A percentile compares a stretch with the other conserved stretches of the same genome.
These are phyloP conservation scores for Kokia cookei DNA, from an alignment of 441 rosid genomes.

Conservation along the genomic window DNA sequence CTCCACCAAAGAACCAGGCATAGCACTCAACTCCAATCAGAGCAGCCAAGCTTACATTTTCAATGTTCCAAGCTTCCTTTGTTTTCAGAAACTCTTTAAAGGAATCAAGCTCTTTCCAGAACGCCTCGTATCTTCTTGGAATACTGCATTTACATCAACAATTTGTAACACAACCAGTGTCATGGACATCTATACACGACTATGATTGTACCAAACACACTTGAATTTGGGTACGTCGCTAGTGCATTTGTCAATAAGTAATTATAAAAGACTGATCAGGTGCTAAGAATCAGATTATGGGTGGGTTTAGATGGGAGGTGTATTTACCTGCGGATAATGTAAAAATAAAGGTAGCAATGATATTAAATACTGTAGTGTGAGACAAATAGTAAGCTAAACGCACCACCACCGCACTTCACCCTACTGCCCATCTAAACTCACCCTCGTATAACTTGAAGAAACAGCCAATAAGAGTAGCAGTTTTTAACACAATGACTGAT, in stretches of 20 bases:
- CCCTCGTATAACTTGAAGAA: background rate
- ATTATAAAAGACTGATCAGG: background rate
- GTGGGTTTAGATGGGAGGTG: too few species aligned
- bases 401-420: too few species aligned
- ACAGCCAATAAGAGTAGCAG: background rate
- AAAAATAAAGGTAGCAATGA: too few species aligned
- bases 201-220: background rate
- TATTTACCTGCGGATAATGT: too few species aligned
- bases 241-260: too few species aligned
- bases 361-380: too few species aligned
- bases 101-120: constrained; percentile 30
- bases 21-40: constrained; percentile 41
- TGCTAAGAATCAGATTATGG: background rate
- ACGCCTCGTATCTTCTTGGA: constrained; percentile 28
- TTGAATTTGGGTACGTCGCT: too few species aligned
- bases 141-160: constrained; percentile 18
- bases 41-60: constrained; percentile 33
- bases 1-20: constrained; percentile 36
- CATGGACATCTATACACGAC: too few species aligned
- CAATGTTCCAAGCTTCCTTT: constrained; percentile 28
- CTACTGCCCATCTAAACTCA: too few species aligned
- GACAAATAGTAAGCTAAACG: too few species aligned
- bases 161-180: too few species aligned
- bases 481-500: background rate
- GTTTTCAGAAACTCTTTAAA: constrained; percentile 27